Evolutionary conservation across 257 asterid species (phyloP).

Genomic region (Penstemon eatonii): DNA sequence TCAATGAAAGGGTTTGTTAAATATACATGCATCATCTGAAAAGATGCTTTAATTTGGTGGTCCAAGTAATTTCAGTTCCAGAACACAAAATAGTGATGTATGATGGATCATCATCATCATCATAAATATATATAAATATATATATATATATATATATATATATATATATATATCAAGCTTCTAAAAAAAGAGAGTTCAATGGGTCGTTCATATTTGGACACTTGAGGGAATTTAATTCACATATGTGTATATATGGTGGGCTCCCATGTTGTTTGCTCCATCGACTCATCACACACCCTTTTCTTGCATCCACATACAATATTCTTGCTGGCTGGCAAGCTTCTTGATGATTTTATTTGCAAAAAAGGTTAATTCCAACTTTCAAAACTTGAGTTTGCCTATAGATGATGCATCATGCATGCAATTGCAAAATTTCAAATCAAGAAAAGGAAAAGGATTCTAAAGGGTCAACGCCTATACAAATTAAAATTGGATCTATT

Average conservation of each 20-base stretch:
- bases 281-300: slow-evolving; percentile 25
- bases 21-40: slow-evolving; percentile 46
- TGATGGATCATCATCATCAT: slow-evolving; percentile 33
- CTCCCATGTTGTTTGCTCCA: slow-evolving; percentile 35
- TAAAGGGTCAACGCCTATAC: too few relatives aligned
- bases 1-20: background rate
- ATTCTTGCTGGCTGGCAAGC: background rate
- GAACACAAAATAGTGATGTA: slow-evolving; percentile 41
- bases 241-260: slow-evolving; percentile 32
- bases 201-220: slow-evolving; percentile 35
- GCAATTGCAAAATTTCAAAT: too few relatives aligned
- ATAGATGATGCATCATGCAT: too few relatives aligned
- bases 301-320: slow-evolving; percentile 29
- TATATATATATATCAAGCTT: slow-evolving; percentile 36
- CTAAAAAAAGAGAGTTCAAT: slow-evolving; percentile 42
- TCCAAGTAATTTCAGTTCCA: slow-evolving; percentile 48
- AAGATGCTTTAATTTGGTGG: slow-evolving; percentile 45
- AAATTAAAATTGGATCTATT: too few relatives aligned
- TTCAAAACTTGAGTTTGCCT: background rate
- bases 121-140: too few relatives aligned
- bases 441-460: too few relatives aligned
- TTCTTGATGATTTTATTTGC: slow-evolving; percentile 17
- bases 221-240: slow-evolving; percentile 24
- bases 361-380: slow-evolving; percentile 28
- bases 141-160: too few relatives aligned